phyloP scores from a whole-genome alignment of 768 basidiomycete genomes.

The Megacollybia marginata region DNA sequence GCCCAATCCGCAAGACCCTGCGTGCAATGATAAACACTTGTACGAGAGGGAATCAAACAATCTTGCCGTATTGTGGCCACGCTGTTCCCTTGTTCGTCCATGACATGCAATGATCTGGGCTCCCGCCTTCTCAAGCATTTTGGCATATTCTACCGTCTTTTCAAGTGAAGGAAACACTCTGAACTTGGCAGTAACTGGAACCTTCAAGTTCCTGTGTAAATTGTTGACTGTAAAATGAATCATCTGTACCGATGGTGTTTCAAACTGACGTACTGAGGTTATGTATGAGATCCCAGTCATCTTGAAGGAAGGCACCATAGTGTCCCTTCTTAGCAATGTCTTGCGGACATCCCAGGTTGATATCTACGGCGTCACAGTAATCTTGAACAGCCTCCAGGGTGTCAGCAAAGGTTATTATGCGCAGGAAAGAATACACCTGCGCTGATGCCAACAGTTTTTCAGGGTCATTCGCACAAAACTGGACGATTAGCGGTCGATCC shows the following conservation, averaged over 20 bases:
- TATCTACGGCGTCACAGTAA: constrained; percentile 66
- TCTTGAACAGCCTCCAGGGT: too few species aligned
- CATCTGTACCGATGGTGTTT: not conserved
- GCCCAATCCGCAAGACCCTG: constrained; percentile 85
- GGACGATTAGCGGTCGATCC: constrained; percentile 84
- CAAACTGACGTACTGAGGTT: constrained; percentile 50
- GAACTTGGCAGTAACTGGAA: constrained; percentile 98
- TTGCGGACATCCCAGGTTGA: constrained; percentile 93
- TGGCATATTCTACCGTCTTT: constrained; percentile 88
- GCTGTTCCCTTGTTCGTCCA: constrained; percentile 85
- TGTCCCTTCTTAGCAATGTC: constrained; percentile 84
- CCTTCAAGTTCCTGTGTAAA: constrained; percentile 71
- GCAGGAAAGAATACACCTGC: constrained; percentile 18
- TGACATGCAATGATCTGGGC: constrained; percentile 95
- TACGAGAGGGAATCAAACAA: constrained; percentile 1
- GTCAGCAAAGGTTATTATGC: too few species aligned
- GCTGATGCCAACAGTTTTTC: constrained; percentile 75
- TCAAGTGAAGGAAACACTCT: constrained; percentile 81
- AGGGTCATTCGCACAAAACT: constrained; percentile 91
- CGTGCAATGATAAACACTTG: not conserved
- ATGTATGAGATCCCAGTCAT: constrained; percentile 90
- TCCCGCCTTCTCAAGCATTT: constrained; percentile 92
- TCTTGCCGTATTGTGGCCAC: constrained; percentile 71
- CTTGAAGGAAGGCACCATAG: constrained; percentile 89
- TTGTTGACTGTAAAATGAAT: constrained; percentile 59